Evolutionary conservation across 768 basidiomycete species (phyloP).

Genomic region (Lactarius vividus): DNA sequence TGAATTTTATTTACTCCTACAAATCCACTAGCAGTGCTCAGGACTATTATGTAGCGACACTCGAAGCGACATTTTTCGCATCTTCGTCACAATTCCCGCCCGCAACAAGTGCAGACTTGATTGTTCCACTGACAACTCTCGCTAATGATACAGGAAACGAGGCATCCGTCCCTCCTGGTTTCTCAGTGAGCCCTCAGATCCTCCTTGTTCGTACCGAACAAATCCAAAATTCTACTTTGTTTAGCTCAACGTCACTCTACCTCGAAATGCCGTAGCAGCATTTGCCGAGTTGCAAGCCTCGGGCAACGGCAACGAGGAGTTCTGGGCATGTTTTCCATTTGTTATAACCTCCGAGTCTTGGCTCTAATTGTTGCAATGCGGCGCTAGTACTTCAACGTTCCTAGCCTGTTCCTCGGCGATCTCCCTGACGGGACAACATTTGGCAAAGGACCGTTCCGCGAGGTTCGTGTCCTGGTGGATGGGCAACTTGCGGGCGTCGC

Average conservation of each 20-base stretch:
- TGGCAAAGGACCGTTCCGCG: constrained; percentile 56
- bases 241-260: constrained; percentile 66
- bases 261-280: constrained; percentile 62
- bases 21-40: neutral
- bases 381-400: constrained; percentile 61
- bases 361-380: neutral
- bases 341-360: neutral
- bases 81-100: constrained; percentile 56
- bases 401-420: constrained; percentile 54
- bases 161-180: constrained; percentile 72
- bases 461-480: constrained; percentile 60
- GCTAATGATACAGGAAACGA: constrained; percentile 59
- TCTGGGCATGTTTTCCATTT: constrained; percentile 54
- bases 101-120: constrained; percentile 39
- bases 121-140: constrained; percentile 68
- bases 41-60: constrained; percentile 44
- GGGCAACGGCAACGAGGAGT: constrained; percentile 65
- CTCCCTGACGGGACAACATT: constrained; percentile 52
- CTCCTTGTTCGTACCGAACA: neutral
- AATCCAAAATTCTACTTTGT: neutral
- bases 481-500: constrained; percentile 52
- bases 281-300: constrained; percentile 73
- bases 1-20: constrained; percentile 31
- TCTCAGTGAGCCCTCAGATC: constrained; percentile 48
- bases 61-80: constrained; percentile 70